A percentile compares a stretch with the other conserved stretches of the same genome.
Conservation (phyloP, 2,329 filamentous ascomycete genomes). For the Chaetoscypha palmicola region DNA sequence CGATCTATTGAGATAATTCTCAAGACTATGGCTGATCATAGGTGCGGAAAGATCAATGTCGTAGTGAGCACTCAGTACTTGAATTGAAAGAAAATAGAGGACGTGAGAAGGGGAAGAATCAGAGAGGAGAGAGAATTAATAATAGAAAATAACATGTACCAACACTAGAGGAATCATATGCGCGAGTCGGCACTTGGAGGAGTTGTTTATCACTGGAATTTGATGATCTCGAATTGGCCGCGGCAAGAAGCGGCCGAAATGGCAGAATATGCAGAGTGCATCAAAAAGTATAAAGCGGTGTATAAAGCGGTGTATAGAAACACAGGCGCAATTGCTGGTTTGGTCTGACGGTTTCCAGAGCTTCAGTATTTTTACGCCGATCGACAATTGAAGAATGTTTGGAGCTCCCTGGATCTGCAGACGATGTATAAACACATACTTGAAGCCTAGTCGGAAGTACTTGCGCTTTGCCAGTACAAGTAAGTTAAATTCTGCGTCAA, state of each 20-base stretch:
- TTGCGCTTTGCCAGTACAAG: slow-evolving; percentile 41
- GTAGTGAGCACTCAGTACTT: background rate
- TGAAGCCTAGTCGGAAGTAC: slow-evolving; percentile 22
- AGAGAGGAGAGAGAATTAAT: background rate
- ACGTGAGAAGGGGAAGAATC: background rate
- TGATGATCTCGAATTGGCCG: background rate
- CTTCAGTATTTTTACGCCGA: too few relatives aligned
- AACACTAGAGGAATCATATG: background rate
- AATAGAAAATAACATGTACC: background rate
- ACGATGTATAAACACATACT: slow-evolving; percentile 37
- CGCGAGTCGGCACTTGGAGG: background rate
- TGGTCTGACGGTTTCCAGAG: too few relatives aligned
- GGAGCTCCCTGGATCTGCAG: slow-evolving; percentile 46
- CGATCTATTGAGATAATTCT: too few relatives aligned
- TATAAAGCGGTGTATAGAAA: slow-evolving; percentile 7
- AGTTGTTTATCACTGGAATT: background rate
- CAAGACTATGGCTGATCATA: too few relatives aligned
- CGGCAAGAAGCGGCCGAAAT: slow-evolving; percentile 6
- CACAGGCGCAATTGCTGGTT: background rate
- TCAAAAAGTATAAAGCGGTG: background rate
- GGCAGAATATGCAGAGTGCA: slow-evolving; percentile 6
- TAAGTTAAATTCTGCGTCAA: slow-evolving; percentile 22
- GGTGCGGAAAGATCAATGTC: too few relatives aligned
- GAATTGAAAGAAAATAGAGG: too few relatives aligned
- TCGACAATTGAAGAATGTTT: slow-evolving; percentile 29